A percentile compares a stretch with the other conserved stretches of the same genome.
These are phyloP conservation scores for Effrenium voratum DNA, from an alignment of 73 alveolate genomes.

Conservation along the genomic window DNA sequence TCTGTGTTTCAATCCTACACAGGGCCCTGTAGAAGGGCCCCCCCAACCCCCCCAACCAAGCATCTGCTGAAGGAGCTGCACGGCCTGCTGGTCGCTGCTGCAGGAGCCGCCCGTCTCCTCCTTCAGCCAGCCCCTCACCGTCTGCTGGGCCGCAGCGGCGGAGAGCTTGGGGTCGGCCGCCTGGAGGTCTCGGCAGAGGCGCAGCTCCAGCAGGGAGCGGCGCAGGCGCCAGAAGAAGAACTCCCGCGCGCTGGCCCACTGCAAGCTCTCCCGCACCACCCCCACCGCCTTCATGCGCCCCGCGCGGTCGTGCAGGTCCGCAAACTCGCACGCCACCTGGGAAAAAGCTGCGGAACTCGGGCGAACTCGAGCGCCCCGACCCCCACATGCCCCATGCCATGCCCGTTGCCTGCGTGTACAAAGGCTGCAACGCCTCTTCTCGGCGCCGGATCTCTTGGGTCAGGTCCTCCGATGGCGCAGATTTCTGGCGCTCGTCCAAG, in stretches of 20 bases:
- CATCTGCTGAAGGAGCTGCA: no score
- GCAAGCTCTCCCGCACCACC: conserved; percentile 26
- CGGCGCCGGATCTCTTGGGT: conserved; percentile 20
- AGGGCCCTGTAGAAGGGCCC: no score
- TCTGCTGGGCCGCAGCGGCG: no score
- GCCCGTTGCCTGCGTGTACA: conserved; percentile 13
- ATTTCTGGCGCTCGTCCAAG: not conserved
- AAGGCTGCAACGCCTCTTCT: not conserved
- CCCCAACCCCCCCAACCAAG: no score
- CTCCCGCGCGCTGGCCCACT: not conserved
- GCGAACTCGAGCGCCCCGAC: not conserved
- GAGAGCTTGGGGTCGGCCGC: no score
- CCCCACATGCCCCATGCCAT: not conserved
- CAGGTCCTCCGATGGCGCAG: not conserved
- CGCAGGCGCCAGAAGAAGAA: conserved; percentile 65
- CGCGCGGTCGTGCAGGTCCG: conserved; percentile 71
- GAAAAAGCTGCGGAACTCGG: not conserved
- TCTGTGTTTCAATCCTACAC: no score
- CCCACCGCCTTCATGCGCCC: conserved; percentile 87
- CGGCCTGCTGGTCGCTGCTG: no score
- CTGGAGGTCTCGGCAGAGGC: no score
- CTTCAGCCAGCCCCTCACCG: no score
- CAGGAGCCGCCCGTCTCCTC: no score
- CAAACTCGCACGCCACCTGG: conserved; percentile 7
- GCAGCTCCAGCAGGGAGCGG: no score